These are phyloP conservation scores for Gastrolobium villosum DNA, from an alignment of 306 rosid genomes.

Conservation along the genomic window DNA sequence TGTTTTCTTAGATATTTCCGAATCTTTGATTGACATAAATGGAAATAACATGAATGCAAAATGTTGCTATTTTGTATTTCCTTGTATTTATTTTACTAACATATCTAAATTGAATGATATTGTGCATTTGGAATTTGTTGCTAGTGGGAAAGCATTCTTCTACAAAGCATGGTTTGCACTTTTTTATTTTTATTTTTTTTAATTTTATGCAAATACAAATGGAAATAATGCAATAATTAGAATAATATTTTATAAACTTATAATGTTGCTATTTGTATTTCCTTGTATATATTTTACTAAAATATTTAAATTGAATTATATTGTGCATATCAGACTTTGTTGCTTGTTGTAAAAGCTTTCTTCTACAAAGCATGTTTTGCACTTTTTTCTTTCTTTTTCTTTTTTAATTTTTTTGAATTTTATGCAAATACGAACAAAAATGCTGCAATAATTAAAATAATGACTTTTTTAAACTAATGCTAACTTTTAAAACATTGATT, in stretches of 20 bases:
- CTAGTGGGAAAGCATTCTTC: conserved; percentile 6
- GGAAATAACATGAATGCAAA: conserved; percentile 9
- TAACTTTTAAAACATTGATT: conserved; percentile 3
- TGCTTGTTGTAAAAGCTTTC: conserved; percentile 12
- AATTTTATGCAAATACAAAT: neutral
- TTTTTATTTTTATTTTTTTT: neutral
- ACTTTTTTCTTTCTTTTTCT: neutral
- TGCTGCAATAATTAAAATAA: neutral
- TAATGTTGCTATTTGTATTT: neutral
- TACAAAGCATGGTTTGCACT: neutral
- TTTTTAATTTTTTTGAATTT: neutral
- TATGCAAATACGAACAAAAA: neutral
- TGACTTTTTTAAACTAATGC: neutral
- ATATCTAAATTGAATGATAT: neutral
- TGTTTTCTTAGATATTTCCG: neutral
- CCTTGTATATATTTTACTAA: neutral
- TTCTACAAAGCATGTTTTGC: neutral
- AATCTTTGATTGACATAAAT: conserved; percentile 20
- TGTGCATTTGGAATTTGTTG: neutral
- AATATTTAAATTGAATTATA: neutral
- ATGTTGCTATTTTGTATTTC: neutral
- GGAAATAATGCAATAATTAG: neutral
- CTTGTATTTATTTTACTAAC: neutral
- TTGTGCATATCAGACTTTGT: neutral
- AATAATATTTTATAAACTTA: neutral